Base-by-base conservation (phyloP, 768 basidiomycete species). In the Podaxis sp. region DNA sequence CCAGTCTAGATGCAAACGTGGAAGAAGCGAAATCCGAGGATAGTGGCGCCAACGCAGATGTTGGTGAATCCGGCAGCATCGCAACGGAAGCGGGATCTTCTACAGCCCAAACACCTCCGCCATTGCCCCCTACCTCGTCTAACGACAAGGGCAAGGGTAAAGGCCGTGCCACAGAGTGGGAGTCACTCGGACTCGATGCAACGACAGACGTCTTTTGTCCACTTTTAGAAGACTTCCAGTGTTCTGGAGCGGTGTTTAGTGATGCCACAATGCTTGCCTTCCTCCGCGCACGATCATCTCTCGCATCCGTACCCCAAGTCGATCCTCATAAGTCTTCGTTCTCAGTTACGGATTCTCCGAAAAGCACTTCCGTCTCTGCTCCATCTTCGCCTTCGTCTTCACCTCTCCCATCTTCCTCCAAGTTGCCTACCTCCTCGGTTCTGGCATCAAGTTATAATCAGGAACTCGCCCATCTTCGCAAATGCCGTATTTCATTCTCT, bases 161-260 rank as follows among this genome's bases (percentile, higher is more conserved):
- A 56, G 51, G 52, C 0, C 52, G 60, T 15, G 55, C 55, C 26
- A 41, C 33, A 7, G 54, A 38, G 12, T 50, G 13, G 20, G 40
- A 52, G 22, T 6, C 50, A 11, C 5, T 60, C 22, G 37, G 13
- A 33, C 15, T 53, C 5, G 59, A 60, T 8, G 22, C 50, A 41
- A 40, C 12, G 3, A 20, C 50, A 4, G 51, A 60, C 20, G 26
- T 53, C 36, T 40, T 62, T 15, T 62, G 61, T 8, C 61, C 61
- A 8, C 54, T 62, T 37, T 22, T 62, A 11, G 61, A 62, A 36
- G 46, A 56, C 5, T 62, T 62, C 30, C 61, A 62, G 20, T 62
- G 61, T 22, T 56, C 61, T 3, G 61, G 61, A 41, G 61, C 54
- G 2, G 11, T 56, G 3, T 62, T 62, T 22, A 56, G 46, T 22